Evolutionary conservation across 495 filamentous ascomycete genomes (phyloP), one percentile per base, ranked within the genome.

Genomic region (Terfezia claveryi): DNA sequence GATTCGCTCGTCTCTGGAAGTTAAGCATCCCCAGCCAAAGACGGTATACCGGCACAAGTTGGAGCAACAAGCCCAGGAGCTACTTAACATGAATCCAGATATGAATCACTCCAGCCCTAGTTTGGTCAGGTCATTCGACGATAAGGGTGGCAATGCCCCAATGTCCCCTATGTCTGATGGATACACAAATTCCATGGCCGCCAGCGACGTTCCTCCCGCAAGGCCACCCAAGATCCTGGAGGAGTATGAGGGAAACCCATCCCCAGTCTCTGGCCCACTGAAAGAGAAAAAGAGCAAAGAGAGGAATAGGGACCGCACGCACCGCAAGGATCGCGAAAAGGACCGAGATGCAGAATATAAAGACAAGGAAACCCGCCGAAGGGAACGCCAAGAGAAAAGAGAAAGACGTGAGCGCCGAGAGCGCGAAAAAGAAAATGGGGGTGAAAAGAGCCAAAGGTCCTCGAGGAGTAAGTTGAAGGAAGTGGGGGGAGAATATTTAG

Each of bases 11-110:
- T 46, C 41, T 20, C 54, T 65, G 10, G 63, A 65, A 16, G 62
- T 65, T 23, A 63, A 65, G 38, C 63, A 64, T 17, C 63, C 63
- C 12, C 59, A 64, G 16, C 63, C 63, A n/a, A 61, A 62, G 38
- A 54, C 62, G 57, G 57, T 59, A 16, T 65, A 65, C 20, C 64
- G 59, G 14, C 63, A 65, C 50, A 59, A 62, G 10, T 41, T 65
- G 20, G 63, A 65, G 53, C 56, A 57, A 20, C 62, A 65, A 49
- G 63, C 63, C 11, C 63, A 65, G 12, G 62, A 65, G 37, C 57
- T 65, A 36, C 56, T 52, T 52, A 62, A 59, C 36, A 37, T 32
- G 10, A 52, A 52, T 36, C 58, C 57, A 6, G 62, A 59, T 32
- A 55, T 62, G 36, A 23, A 53, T 17, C 62, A 57, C 2, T 57